These are phyloP conservation scores for Scheffersomyces titani DNA, from an alignment of 1,139 yeast species.

Conservation along the genomic window DNA sequence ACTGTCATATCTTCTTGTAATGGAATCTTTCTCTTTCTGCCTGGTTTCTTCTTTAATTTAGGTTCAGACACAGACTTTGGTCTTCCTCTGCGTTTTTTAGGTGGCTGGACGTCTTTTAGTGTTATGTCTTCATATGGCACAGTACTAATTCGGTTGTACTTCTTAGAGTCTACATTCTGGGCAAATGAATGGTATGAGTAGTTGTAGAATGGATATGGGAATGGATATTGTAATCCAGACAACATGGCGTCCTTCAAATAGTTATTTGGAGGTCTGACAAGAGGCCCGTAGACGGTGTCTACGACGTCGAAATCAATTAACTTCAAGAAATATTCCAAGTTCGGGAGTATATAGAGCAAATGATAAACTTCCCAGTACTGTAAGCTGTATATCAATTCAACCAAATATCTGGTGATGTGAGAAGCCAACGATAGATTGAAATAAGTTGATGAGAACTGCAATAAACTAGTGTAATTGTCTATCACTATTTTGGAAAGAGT, in stretches of 20 bases:
- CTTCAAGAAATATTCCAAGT: conserved; percentile 34
- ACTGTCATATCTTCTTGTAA: neutral
- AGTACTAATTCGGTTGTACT: conserved; percentile 29
- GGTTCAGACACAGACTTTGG: conserved; percentile 1
- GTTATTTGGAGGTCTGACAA: conserved; percentile 44
- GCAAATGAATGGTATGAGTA: conserved; percentile 45
- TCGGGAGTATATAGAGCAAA: conserved; percentile 34
- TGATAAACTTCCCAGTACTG: conserved; percentile 52
- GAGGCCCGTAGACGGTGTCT: conserved; percentile 41
- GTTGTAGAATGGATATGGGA: conserved; percentile 50
- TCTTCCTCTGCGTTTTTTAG: conserved; percentile 2
- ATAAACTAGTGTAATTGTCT: conserved; percentile 37
- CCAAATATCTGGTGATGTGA: conserved; percentile 40
- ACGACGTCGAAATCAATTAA: conserved; percentile 38
- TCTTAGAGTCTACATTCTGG: conserved; percentile 26
- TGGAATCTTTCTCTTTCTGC: neutral
- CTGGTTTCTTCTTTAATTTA: neutral
- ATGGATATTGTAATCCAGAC: conserved; percentile 47
- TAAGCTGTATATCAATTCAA: conserved; percentile 38
- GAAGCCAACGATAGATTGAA: conserved; percentile 40
- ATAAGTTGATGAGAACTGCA: conserved; percentile 34
- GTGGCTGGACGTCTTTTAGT: conserved; percentile 13
- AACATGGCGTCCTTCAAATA: conserved; percentile 37
- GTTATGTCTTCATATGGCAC: conserved; percentile 42
- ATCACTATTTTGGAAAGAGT: conserved; percentile 39